A percentile compares a stretch with the other conserved stretches of the same genome.
Conservation (phyloP, 1,139 yeast genomes). For the Geotrichum candidum region DNA sequence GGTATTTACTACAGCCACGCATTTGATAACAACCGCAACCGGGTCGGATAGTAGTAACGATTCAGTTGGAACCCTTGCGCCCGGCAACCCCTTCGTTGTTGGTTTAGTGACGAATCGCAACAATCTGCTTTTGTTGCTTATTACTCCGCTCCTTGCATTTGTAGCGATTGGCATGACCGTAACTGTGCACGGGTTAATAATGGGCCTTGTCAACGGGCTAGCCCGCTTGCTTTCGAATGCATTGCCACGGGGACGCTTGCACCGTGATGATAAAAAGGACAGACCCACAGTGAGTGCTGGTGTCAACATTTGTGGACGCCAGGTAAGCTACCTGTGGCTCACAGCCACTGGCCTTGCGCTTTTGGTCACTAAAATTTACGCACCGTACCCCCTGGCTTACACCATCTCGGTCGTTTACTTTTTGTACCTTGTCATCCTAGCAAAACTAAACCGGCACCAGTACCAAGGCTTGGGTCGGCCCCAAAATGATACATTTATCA, state of each 20-base stretch:
- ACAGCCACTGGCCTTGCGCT: neutral
- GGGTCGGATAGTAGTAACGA: conserved; percentile 20
- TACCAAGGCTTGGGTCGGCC: neutral
- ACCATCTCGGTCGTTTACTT: conserved; percentile 6
- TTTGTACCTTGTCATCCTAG: neutral
- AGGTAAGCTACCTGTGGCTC: neutral
- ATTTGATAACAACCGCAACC: conserved; percentile 1
- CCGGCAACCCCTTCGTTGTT: conserved; percentile 21
- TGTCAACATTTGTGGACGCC: neutral
- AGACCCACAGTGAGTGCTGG: neutral
- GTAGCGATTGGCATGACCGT: conserved; percentile 32
- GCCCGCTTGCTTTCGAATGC: neutral
- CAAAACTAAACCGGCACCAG: neutral
- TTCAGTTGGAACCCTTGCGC: conserved; percentile 7
- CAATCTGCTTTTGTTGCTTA: conserved; percentile 31
- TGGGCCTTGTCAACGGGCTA: neutral
- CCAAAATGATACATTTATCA: neutral
- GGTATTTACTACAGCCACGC: conserved; percentile 10
- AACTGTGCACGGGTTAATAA: neutral
- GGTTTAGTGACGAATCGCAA: conserved; percentile 27
- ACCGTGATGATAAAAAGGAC: neutral
- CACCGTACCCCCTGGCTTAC: conserved; percentile 70
- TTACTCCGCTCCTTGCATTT: conserved; percentile 28
- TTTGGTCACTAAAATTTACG: conserved; percentile 45
- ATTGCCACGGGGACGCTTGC: neutral